These are phyloP conservation scores for Ceratobasidium sp. DNA, from an alignment of 1,284 basidiomycete species.

Conservation along the genomic window DNA sequence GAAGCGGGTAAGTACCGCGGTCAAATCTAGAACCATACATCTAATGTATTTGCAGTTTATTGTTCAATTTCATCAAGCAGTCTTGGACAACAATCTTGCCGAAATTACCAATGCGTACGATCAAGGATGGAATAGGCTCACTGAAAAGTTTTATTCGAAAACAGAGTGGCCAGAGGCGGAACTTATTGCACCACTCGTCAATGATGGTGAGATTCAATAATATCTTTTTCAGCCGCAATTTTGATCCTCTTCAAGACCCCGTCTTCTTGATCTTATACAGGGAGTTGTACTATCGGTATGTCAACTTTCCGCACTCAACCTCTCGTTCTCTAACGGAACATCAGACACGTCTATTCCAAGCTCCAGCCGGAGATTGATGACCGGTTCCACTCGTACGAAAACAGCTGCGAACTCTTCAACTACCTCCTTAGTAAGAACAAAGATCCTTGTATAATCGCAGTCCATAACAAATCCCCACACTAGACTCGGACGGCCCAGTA, in stretches of 20 bases:
- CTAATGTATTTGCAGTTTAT: constrained; percentile 68
- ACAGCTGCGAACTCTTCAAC: constrained; percentile 98
- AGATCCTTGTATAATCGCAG: background rate
- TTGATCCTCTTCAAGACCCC: no score
- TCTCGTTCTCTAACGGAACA: background rate
- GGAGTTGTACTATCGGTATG: constrained; percentile 83
- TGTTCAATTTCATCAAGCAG: constrained; percentile 88
- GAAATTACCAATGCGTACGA: constrained; percentile 94
- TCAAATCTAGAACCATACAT: no score
- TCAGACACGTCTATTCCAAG: constrained; percentile 90
- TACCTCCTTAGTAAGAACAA: constrained; percentile 76
- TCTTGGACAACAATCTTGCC: constrained; percentile 83
- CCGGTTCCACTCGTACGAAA: constrained; percentile 98
- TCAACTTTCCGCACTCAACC: background rate
- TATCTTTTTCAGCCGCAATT: background rate
- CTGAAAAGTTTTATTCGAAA: constrained; percentile 93
- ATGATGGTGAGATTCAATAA: constrained; percentile 69
- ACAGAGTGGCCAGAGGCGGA: constrained; percentile 99
- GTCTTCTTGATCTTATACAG: constrained; percentile 97
- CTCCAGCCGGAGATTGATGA: constrained; percentile 96
- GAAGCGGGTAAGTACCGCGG: constrained; percentile 69
- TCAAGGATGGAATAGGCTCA: constrained; percentile 95
- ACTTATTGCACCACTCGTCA: constrained; percentile 90
- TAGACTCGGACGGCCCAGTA: constrained; percentile 93
- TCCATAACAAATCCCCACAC: background rate